These are phyloP conservation scores for Rhynchospora pubera DNA, from an alignment of 176 grass and related monocot genomes.

Conservation along the genomic window DNA sequence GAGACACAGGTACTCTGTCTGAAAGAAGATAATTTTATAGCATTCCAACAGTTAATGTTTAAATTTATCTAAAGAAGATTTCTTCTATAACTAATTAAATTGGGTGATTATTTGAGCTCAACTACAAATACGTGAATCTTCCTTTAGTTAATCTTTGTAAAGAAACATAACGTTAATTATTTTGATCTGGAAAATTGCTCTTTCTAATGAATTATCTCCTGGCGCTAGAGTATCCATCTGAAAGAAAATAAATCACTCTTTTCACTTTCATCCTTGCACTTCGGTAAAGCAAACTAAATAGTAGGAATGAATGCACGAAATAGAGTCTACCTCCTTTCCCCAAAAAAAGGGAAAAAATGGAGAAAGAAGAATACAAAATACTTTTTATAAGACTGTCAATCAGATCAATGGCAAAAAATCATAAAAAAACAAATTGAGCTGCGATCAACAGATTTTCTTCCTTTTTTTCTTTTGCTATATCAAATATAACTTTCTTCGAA, in stretches of 20 bases:
- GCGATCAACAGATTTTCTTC: too few relatives aligned
- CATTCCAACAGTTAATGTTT: neutral
- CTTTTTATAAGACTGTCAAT: neutral
- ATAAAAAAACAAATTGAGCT: neutral
- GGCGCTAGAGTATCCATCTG: neutral
- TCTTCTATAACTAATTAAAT: neutral
- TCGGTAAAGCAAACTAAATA: neutral
- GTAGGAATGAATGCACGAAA: neutral
- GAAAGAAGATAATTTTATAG: neutral
- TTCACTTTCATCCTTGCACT: neutral
- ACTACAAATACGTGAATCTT: neutral
- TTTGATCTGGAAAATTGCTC: neutral
- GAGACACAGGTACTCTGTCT: slow-evolving; percentile 56
- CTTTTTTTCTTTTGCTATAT: neutral
- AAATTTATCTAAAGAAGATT: neutral
- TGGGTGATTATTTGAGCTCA: neutral
- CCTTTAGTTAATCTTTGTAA: neutral
- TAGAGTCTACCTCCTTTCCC: neutral
- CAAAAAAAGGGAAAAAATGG: neutral
- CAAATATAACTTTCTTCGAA: neutral
- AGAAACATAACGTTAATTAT: neutral
- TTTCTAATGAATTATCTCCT: neutral
- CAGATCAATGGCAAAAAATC: neutral
- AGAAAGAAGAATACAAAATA: neutral
- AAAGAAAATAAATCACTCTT: neutral